Evolutionary conservation across 495 filamentous ascomycete species (phyloP).

Genomic region (Chaetomium cochliodes): DNA sequence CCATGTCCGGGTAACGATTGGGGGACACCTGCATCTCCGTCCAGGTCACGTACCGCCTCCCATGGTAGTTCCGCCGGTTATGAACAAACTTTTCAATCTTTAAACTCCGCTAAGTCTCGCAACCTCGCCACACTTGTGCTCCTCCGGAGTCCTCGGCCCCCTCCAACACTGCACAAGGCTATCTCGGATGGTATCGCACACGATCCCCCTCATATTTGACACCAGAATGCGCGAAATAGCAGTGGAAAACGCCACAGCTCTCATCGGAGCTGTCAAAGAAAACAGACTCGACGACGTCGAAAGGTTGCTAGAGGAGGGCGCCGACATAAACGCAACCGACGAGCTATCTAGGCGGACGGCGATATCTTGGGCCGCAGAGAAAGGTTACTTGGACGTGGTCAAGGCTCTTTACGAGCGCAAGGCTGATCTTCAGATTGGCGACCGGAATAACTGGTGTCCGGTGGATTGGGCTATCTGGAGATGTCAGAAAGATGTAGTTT

Average conservation of each 20-base stretch:
- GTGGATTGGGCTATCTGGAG: neutral
- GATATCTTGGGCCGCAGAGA: neutral
- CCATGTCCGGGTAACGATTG: too few species aligned
- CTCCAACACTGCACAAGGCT: too few species aligned
- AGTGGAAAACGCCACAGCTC: too few species aligned
- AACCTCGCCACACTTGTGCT: too few species aligned
- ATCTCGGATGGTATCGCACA: too few species aligned
- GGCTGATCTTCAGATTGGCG: neutral
- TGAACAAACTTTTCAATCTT: too few species aligned
- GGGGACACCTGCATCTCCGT: too few species aligned
- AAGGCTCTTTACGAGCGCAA: neutral
- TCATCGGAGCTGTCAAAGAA: neutral
- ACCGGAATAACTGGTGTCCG: neutral
- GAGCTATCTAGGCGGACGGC: neutral
- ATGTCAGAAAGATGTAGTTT: neutral
- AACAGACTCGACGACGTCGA: neutral
- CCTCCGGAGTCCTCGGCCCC: too few species aligned
- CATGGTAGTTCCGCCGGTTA: too few species aligned
- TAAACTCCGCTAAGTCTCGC: too few species aligned
- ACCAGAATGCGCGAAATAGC: neutral
- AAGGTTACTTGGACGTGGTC: neutral
- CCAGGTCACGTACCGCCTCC: too few species aligned
- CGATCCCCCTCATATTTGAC: too few species aligned
- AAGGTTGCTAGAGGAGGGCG: neutral
- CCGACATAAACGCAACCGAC: neutral